Evolutionary conservation across 805 yeast species (phyloP), one percentile per base, ranked within the genome.

Genomic region (Tetrapisispora phaffii): DNA sequence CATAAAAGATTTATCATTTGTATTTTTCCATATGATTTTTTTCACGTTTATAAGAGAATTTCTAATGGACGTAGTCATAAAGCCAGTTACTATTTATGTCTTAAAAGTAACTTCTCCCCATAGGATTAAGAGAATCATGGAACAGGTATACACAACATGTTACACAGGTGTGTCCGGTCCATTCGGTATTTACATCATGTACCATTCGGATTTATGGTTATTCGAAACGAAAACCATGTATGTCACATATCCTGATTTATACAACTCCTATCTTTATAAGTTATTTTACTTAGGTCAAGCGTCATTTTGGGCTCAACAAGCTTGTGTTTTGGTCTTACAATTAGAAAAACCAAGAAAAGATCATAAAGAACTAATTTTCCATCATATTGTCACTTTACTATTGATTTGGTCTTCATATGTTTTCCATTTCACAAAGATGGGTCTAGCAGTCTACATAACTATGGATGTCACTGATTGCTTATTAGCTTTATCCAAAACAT

Each of bases 351-450:
- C 96, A 47, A 77, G 99, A 65, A 89, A 88, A 66, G 99, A 93
- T 64, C 89, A 80, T 67, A 70, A 80, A 55, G 98, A 93, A 66
- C 75, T 93, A 49, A 85, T 90, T 34, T 80, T 86, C 65, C 99
- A 93, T 66, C 99, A 93, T 63, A 75, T 93, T 50, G 80, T 93
- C 51, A 93, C 99, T 22, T 79, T 93, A 62, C 77, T 87, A 4
- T 75, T 93, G 54, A 88, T 93, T 56, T 82, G 83, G 77, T 72
- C 77, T 44, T 85, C 96, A 10, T 90, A 93, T 65, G 77, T 89
- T 54, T 93, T 93, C 74, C 96, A 93, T 66, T 93, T 88, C 72
- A 86, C 96, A 15, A 86, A 94, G 80, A 90, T 93, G 76, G 99
- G 99, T 6, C 64, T 93, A 31, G 85, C 83, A 16, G 77, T 93